phyloP scores from a whole-genome alignment of 2,329 filamentous ascomycete genomes.

The Beauveria pseudobassiana region DNA sequence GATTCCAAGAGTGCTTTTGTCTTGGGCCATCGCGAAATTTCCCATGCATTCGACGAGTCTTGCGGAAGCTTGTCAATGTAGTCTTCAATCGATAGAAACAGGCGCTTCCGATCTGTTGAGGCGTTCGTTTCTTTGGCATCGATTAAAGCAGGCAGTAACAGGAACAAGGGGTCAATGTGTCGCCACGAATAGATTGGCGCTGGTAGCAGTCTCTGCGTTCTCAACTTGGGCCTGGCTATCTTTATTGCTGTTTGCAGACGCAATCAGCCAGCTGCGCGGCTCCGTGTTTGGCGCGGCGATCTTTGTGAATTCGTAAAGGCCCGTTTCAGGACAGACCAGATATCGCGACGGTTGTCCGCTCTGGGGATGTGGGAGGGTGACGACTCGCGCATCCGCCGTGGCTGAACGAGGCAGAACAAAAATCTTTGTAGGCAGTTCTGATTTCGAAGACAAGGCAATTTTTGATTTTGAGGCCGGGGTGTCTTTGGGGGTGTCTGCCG shows the following conservation, averaged over 20 bases:
- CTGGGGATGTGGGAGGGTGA: slow-evolving; percentile 54
- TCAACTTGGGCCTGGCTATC: slow-evolving; percentile 15
- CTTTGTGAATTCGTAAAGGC: slow-evolving; percentile 58
- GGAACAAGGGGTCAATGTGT: slow-evolving; percentile 79
- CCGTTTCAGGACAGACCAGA: slow-evolving; percentile 52
- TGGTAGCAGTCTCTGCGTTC: slow-evolving; percentile 47
- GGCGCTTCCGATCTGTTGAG: slow-evolving; percentile 45
- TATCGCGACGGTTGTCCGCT: slow-evolving; percentile 49
- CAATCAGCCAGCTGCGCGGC: slow-evolving; percentile 57
- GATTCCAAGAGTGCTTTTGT: slow-evolving; percentile 48
- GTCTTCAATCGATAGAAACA: slow-evolving; percentile 65
- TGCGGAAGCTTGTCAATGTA: slow-evolving; percentile 57
- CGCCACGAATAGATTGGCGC: slow-evolving; percentile 71
- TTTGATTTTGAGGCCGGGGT: slow-evolving; percentile 23
- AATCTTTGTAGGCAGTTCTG: slow-evolving; percentile 41
- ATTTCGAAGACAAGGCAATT: slow-evolving; percentile 33
- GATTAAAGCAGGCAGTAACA: slow-evolving; percentile 66
- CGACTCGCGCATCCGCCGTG: slow-evolving; percentile 46
- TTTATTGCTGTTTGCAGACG: slow-evolving; percentile 19
- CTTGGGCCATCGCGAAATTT: slow-evolving; percentile 43
- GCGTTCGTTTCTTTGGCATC: slow-evolving; percentile 32
- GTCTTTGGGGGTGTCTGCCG: slow-evolving; percentile 19
- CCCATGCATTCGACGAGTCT: slow-evolving; percentile 48
- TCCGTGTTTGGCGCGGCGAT: slow-evolving; percentile 44
- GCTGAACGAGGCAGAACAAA: slow-evolving; percentile 55